Percentiles rank a stretch among this genome's conserved stretches.
phyloP scores from a whole-genome alignment of 1,284 basidiomycete species.

The Ganoderma sp. region DNA sequence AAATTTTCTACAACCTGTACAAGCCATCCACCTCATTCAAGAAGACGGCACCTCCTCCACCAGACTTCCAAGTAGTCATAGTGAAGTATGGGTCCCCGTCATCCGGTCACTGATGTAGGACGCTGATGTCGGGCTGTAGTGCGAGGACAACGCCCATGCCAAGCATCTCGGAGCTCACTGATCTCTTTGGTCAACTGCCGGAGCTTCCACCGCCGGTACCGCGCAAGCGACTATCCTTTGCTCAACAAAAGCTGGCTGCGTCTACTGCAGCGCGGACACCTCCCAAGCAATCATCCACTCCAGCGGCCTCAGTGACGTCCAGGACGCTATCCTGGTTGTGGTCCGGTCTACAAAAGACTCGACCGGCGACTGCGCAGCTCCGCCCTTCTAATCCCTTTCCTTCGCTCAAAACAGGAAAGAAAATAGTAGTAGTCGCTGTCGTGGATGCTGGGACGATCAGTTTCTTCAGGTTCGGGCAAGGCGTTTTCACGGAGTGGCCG shows the following conservation, averaged over 20 bases:
- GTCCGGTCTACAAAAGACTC: conserved; percentile 8
- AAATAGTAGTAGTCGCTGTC: conserved; percentile 85
- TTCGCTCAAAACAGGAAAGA: conserved; percentile 84
- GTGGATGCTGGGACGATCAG: conserved; percentile 91
- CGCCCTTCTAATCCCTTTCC: conserved; percentile 66
- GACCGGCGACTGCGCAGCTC: conserved; percentile 18
- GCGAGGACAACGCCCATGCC: conserved; percentile 78
- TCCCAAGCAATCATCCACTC: conserved; percentile 1
- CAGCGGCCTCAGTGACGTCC: conserved; percentile 17
- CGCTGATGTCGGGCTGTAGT: conserved; percentile 45
- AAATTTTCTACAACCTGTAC: conserved; percentile 90
- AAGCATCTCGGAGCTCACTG: conserved; percentile 68
- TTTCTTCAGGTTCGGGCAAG: conserved; percentile 89
- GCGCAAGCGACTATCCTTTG: conserved; percentile 36
- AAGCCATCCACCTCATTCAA: conserved; percentile 88
- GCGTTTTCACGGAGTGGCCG: conserved; percentile 83
- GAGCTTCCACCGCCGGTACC: conserved; percentile 51
- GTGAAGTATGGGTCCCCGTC: conserved; percentile 66
- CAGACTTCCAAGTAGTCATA: conserved; percentile 89
- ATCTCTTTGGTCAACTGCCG: conserved; percentile 69
- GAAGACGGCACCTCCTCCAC: conserved; percentile 78
- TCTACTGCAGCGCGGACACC: conserved; percentile 16
- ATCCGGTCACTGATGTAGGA: background rate
- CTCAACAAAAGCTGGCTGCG: conserved; percentile 33
- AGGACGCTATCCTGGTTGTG: conserved; percentile 34